A percentile compares a stretch with the other conserved stretches of the same genome.
These are phyloP conservation scores for Hirschfeldia incana DNA, from an alignment of 345 rosid genomes.

Conservation along the genomic window DNA sequence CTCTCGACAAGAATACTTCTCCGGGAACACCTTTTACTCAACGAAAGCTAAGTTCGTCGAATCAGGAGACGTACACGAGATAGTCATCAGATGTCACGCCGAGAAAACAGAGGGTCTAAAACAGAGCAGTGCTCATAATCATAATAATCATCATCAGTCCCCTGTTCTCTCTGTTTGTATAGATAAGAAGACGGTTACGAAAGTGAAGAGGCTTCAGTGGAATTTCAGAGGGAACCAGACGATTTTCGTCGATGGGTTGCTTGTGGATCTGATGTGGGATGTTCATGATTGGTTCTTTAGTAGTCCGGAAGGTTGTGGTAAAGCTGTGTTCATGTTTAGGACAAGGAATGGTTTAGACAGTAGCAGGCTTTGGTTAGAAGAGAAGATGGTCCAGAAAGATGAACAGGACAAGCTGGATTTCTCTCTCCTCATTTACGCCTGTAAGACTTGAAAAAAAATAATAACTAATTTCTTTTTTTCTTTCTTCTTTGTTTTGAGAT, in stretches of 20 bases:
- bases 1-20: constrained; percentile 74
- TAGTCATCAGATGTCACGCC: constrained; percentile 59
- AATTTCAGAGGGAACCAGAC: constrained; percentile 92
- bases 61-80: constrained; percentile 60
- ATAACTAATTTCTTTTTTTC: background rate
- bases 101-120: constrained; percentile 59
- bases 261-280: constrained; percentile 93
- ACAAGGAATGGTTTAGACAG: constrained; percentile 77
- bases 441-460: constrained; percentile 42
- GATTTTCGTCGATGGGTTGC: constrained; percentile 74
- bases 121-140: constrained; percentile 26
- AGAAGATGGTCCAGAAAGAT: constrained; percentile 56
- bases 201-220: constrained; percentile 87
- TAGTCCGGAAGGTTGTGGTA: constrained; percentile 44
- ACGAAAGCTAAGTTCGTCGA: constrained; percentile 70
- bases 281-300: constrained; percentile 90
- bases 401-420: constrained; percentile 62
- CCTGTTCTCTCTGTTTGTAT: constrained; percentile 68
- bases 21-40: constrained; percentile 64
- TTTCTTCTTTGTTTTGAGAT: background rate
- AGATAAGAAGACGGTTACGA: constrained; percentile 72
- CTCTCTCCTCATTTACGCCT: constrained; percentile 79
- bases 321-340: constrained; percentile 89
- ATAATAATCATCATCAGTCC: constrained; percentile 19
- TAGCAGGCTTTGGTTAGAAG: constrained; percentile 72